Evolutionary conservation across 345 rosid species (phyloP), one percentile per base, ranked within the genome.

Genomic region (Boechera stricta): DNA sequence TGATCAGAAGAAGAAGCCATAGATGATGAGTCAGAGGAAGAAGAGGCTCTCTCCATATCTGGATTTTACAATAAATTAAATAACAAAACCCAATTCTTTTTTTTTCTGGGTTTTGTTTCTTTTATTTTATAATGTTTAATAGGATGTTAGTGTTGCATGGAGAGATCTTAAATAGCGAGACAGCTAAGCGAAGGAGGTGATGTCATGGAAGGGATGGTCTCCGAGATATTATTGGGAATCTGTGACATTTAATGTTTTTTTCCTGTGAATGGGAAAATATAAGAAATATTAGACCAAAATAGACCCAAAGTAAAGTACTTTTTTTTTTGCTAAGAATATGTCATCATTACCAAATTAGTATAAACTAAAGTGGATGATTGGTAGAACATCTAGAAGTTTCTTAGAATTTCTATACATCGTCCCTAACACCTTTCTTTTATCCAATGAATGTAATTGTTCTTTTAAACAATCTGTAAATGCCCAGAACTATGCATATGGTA

Each of bases 121-220:
- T 66, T 72, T 51, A 2, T 67, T 11, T 64, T 32, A 3, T 29
- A 31, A 45, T 5, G 51, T 63, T 28, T 7, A 62, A 57, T 48
- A 45, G 2, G 71, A 31, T 53, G 26, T 44, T 53, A 67, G 71
- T 68, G 78, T 67, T 79, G 78, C 82, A 79, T 79, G 82, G 45
- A 74, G 71, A 36, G 82, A 47, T 13, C 57, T 79, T 67, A 79
- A 79, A 68, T 33, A 73, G 78, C 16, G 67, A 79, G 82, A 79
- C 82, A 79, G 82, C 78, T 73, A 73, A 68, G 78, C 45, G 47
- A 73, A 62, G 48, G 47, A 28, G 54, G 15, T 79, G 78, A 79
- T 13, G 78, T 79, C 78, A 68, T 38, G 15, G 32, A 67, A 62
- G 45, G 44, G 78, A 73, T 73, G 82, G 78, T 53, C 77, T 77